phyloP scores from a whole-genome alignment of 75 land plant species.

The Pinus tabuliformis region DNA sequence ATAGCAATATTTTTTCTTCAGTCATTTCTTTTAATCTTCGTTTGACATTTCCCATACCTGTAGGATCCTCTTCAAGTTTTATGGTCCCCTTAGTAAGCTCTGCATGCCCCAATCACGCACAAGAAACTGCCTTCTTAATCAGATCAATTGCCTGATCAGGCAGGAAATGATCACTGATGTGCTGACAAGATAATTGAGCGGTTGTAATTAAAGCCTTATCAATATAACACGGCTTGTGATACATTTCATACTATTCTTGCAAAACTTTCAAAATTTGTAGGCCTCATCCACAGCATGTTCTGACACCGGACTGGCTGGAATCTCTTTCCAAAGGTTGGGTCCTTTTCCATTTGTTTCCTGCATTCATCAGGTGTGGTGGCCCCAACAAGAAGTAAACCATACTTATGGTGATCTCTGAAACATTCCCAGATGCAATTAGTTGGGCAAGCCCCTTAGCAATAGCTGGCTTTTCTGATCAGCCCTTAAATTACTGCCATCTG shows the following conservation, averaged over 20 bases:
- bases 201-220: slow-evolving; percentile 52
- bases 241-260: slow-evolving; percentile 52
- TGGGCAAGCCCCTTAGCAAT: slow-evolving; percentile 56
- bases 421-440: slow-evolving; percentile 51
- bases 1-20: not conserved
- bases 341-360: slow-evolving; percentile 63
- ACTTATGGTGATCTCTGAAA: slow-evolving; percentile 50
- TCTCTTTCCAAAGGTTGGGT: slow-evolving; percentile 53
- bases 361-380: slow-evolving; percentile 65
- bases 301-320: slow-evolving; percentile 54
- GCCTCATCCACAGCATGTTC: slow-evolving; percentile 57
- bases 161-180: slow-evolving; percentile 68
- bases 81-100: slow-evolving; percentile 52
- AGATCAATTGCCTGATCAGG: slow-evolving; percentile 71
- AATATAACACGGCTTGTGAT: slow-evolving; percentile 54
- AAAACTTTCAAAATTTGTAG: slow-evolving; percentile 42
- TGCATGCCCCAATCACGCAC: slow-evolving; percentile 56
- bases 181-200: slow-evolving; percentile 49
- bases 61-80: slow-evolving; percentile 41
- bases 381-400: slow-evolving; percentile 53
- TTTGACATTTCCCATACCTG: not conserved
- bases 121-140: slow-evolving; percentile 70
- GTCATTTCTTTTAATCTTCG: slow-evolving; percentile 51
- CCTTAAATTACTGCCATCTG: no score
- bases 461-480: slow-evolving; percentile 33